phyloP scores from a whole-genome alignment of 441 rosid genomes.

The Codiaeum variegatum region DNA sequence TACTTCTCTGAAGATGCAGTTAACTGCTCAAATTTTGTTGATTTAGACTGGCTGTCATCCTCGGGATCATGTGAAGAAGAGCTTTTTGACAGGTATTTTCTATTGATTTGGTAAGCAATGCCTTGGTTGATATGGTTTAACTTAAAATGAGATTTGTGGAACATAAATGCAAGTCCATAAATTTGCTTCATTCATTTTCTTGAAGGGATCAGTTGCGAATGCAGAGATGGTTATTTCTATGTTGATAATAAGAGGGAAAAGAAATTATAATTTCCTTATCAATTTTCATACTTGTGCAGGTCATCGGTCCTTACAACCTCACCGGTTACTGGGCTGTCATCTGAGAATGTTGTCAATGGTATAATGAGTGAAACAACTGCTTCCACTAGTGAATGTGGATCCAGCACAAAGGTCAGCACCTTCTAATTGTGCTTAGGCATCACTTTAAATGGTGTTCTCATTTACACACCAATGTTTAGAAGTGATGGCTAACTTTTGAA shows the following conservation, averaged over 20 bases:
- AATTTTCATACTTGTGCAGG: constrained; percentile 37
- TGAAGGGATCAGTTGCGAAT: not conserved
- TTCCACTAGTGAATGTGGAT: constrained; percentile 56
- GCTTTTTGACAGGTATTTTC: constrained; percentile 64
- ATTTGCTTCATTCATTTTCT: not conserved
- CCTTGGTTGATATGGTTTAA: not conserved
- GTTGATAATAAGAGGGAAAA: not conserved
- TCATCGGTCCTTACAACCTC: constrained; percentile 48
- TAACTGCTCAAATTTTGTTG: constrained; percentile 78
- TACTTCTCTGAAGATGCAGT: constrained; percentile 53
- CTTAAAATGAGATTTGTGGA: not conserved
- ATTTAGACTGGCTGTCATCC: constrained; percentile 82
- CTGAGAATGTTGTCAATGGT: constrained; percentile 67
- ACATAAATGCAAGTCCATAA: not conserved
- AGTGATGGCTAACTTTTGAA: not conserved
- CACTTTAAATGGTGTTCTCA: constrained; percentile 5
- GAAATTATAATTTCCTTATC: constrained; percentile 14
- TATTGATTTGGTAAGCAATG: not conserved
- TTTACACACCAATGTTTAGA: constrained; percentile 7
- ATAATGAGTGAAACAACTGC: constrained; percentile 48
- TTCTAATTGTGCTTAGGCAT: constrained; percentile 7
- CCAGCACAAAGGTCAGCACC: constrained; percentile 62
- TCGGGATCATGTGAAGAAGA: constrained; percentile 75
- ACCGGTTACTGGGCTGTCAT: constrained; percentile 46
- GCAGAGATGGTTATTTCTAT: not conserved